Conservation (phyloP, 805 yeast genomes). For the Candida pseudofarinosa region DNA sequence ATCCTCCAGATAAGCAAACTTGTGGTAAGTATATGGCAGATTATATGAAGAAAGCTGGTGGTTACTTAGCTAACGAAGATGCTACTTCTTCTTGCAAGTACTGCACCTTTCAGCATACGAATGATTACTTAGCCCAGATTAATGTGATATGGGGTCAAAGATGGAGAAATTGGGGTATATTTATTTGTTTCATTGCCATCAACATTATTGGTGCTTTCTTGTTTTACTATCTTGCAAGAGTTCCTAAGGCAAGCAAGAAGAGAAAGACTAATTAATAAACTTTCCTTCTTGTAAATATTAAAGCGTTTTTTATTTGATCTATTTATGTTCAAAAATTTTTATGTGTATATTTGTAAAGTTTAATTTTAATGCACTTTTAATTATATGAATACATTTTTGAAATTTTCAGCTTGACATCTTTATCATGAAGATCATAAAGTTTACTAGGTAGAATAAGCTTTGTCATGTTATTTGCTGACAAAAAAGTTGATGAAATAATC, state of each 20-base stretch:
- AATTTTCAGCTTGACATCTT: too few species aligned
- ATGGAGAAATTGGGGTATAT: slow-evolving; percentile 66
- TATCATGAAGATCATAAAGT: too few species aligned
- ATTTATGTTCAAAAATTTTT: too few species aligned
- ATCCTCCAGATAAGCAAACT: slow-evolving; percentile 54
- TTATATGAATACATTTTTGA: too few species aligned
- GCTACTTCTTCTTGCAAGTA: slow-evolving; percentile 48
- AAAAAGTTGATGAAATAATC: too few species aligned
- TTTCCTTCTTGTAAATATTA: too few species aligned
- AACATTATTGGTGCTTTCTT: slow-evolving; percentile 29
- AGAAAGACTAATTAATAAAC: slow-evolving; percentile 18
- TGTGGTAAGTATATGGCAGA: slow-evolving; percentile 53
- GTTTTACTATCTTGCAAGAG: slow-evolving; percentile 65
- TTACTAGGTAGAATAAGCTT: too few species aligned
- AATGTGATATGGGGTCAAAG: slow-evolving; percentile 43
- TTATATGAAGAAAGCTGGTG: slow-evolving; percentile 42
- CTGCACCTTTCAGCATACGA: slow-evolving; percentile 45
- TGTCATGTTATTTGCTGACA: too few species aligned
- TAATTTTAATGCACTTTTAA: too few species aligned
- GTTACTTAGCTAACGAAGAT: slow-evolving; percentile 54
- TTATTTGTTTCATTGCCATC: slow-evolving; percentile 32
- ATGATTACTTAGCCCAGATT: slow-evolving; percentile 42
- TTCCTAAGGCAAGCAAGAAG: slow-evolving; percentile 56
- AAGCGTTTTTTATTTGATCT: too few species aligned
- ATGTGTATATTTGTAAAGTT: too few species aligned